These are phyloP conservation scores for Blastomyces emzantsi DNA, from an alignment of 2,329 filamentous ascomycete genomes.

Conservation along the genomic window DNA sequence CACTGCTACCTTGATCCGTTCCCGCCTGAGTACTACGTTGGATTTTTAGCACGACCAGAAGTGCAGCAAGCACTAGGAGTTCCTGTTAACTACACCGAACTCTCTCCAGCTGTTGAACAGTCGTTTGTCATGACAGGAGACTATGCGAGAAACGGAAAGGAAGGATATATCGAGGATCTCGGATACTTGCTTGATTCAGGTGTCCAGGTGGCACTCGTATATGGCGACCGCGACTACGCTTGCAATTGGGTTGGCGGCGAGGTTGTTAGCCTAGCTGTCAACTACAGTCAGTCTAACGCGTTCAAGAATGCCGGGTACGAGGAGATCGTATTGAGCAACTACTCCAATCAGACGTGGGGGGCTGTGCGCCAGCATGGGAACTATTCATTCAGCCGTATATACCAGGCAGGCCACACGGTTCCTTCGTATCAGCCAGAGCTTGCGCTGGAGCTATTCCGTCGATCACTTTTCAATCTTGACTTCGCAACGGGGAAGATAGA, in stretches of 20 bases:
- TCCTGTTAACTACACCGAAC: constrained; percentile 44
- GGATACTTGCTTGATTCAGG: constrained; percentile 49
- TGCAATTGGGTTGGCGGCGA: constrained; percentile 46
- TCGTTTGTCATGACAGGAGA: constrained; percentile 43
- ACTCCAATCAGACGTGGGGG: constrained; percentile 29
- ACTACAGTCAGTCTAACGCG: constrained; percentile 29
- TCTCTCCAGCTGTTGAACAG: constrained; percentile 39
- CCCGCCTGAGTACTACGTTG: constrained; percentile 41
- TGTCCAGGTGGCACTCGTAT: constrained; percentile 49
- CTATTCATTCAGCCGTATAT: constrained; percentile 30
- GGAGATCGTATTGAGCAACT: constrained; percentile 20
- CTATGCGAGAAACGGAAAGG: constrained; percentile 46
- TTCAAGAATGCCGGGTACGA: constrained; percentile 28
- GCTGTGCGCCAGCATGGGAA: constrained; percentile 32
- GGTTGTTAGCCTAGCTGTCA: constrained; percentile 37
- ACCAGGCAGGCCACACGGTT: constrained; percentile 28
- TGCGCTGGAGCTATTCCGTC: constrained; percentile 46
- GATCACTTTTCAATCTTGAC: constrained; percentile 43
- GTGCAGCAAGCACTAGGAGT: constrained; percentile 54
- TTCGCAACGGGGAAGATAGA: constrained; percentile 46
- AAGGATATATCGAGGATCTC: constrained; percentile 12
- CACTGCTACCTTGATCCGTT: constrained; percentile 45
- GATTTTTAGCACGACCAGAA: constrained; percentile 53
- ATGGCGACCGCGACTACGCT: constrained; percentile 50
- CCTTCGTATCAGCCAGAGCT: constrained; percentile 49